These are phyloP conservation scores for Diplodia intermedia DNA, from an alignment of 2,329 filamentous ascomycete genomes.

Conservation along the genomic window DNA sequence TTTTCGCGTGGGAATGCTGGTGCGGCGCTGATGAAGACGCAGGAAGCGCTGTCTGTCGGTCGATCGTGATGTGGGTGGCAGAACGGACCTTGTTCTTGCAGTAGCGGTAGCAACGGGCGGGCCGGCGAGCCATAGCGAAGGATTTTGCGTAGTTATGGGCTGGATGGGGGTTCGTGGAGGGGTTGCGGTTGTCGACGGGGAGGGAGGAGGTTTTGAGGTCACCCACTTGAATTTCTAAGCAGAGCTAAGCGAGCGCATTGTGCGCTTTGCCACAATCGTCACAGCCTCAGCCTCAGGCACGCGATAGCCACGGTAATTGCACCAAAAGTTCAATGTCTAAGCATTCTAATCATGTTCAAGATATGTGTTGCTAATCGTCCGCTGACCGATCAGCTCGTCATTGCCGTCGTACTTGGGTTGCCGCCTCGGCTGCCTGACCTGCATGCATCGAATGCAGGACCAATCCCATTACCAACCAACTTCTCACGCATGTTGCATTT, in stretches of 20 bases:
- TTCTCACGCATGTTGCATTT: background rate
- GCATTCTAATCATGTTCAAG: conserved; percentile 1
- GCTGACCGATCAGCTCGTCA: background rate
- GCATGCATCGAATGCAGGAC: background rate
- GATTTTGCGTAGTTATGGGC: conserved; percentile 56
- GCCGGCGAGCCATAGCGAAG: conserved; percentile 98
- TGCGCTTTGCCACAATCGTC: conserved; percentile 31
- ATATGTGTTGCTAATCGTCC: background rate
- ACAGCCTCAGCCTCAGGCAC: conserved; percentile 18
- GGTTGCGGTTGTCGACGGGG: conserved; percentile 26
- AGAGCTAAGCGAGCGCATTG: conserved; percentile 29
- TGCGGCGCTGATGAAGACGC: background rate
- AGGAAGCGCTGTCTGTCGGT: background rate
- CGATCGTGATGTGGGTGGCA: background rate
- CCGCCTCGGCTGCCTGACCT: background rate
- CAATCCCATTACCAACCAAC: too few species aligned
- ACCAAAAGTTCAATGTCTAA: background rate
- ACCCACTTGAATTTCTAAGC: conserved; percentile 33
- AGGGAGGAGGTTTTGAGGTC: conserved; percentile 32
- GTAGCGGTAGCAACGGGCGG: conserved; percentile 99
- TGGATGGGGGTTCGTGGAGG: conserved; percentile 40
- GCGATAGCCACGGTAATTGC: background rate
- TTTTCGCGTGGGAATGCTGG: conserved; percentile 1
- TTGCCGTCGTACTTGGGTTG: background rate
- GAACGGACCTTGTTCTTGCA: conserved; percentile 99